Conservation (phyloP, 306 rosid genomes). For the Prunus mira region DNA sequence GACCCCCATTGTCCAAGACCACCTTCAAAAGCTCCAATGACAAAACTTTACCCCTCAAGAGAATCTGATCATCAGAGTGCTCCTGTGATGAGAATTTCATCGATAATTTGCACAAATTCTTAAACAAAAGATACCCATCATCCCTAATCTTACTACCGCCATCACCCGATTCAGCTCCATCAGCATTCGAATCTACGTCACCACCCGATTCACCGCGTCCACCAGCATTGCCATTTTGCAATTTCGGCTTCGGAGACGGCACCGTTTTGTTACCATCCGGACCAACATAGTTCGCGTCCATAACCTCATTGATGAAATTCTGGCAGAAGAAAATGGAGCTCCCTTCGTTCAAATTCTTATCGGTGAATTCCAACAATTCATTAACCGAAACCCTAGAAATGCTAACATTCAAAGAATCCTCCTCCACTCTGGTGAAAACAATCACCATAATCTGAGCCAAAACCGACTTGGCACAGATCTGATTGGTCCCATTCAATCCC, state of each 20-base stretch:
- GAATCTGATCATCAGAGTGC: conserved; percentile 88
- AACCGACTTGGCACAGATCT: conserved; percentile 99
- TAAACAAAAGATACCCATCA: conserved; percentile 90
- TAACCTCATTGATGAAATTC: conserved; percentile 76
- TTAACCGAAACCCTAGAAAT: conserved; percentile 56
- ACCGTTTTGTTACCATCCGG: conserved; percentile 25
- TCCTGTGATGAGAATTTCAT: conserved; percentile 93
- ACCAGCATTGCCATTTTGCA: conserved; percentile 36
- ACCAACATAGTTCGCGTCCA: conserved; percentile 69
- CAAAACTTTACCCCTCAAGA: conserved; percentile 86
- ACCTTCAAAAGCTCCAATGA: conserved; percentile 98
- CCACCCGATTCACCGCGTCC: conserved; percentile 20
- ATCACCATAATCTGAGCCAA: conserved; percentile 88
- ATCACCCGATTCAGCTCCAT: conserved; percentile 37
- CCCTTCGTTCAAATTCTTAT: conserved; percentile 94
- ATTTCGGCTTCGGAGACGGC: conserved; percentile 9
- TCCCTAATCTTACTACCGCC: conserved; percentile 79
- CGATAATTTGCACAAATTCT: conserved; percentile 87
- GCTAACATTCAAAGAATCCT: conserved; percentile 58
- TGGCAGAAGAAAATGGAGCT: conserved; percentile 77
- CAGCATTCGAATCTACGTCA: conserved; percentile 30
- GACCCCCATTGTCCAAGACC: conserved; percentile 75
- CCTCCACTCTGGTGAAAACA: conserved; percentile 75
- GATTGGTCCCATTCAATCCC: conserved; percentile 88
- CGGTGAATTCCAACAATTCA: conserved; percentile 87